Percentiles rank a stretch among this genome's conserved stretches.
These are phyloP conservation scores for Diversispora epigaea DNA, from an alignment of 192 early-diverging fungal genomes.

Conservation along the genomic window DNA sequence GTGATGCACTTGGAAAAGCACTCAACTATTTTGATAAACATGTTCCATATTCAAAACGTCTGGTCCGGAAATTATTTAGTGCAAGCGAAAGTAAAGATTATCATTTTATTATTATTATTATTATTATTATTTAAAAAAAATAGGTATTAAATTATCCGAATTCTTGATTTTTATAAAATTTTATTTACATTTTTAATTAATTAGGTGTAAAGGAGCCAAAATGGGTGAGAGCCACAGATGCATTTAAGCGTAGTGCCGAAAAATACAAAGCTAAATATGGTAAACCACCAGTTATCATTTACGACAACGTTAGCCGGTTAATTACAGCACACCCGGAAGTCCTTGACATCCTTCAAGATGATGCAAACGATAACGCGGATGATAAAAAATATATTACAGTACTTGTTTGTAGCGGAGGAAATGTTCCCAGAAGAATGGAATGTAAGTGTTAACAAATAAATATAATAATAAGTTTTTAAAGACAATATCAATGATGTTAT, in stretches of 20 bases:
- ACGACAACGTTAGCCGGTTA: neutral
- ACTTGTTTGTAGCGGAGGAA: conserved; percentile 20
- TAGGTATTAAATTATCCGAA: too few species aligned
- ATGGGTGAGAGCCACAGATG: neutral
- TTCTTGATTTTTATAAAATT: too few species aligned
- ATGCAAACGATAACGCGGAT: conserved; percentile 21
- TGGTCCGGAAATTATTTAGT: too few species aligned
- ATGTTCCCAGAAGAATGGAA: conserved; percentile 18
- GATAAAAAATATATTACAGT: conserved; percentile 9
- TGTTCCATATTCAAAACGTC: too few species aligned
- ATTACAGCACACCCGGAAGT: neutral
- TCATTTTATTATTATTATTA: too few species aligned
- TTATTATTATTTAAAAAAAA: too few species aligned
- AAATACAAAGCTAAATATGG: neutral
- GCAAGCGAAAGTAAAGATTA: too few species aligned
- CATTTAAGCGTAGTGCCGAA: conserved; percentile 12
- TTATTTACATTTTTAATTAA: too few species aligned
- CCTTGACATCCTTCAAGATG: conserved; percentile 29
- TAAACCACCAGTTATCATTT: conserved; percentile 29
- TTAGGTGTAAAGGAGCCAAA: neutral
- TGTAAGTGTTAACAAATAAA: conserved; percentile 10
- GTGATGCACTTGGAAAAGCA: neutral
- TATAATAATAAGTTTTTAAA: neutral
- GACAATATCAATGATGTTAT: neutral
- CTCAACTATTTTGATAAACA: neutral